phyloP scores from a whole-genome alignment of 2,329 filamentous ascomycete species.

The Pseudogymnoascus sp. region DNA sequence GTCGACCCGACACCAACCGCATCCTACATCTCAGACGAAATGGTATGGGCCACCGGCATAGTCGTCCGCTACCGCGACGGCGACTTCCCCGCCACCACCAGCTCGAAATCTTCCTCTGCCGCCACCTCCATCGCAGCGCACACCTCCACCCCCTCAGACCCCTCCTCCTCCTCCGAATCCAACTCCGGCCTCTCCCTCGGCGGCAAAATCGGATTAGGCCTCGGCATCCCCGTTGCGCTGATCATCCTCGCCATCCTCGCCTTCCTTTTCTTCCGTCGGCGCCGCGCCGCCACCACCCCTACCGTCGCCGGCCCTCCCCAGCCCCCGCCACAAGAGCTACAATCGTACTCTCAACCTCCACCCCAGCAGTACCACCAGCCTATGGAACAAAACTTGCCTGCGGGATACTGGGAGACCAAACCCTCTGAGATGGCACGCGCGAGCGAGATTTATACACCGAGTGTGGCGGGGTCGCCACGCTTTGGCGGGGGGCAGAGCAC shows the following conservation, averaged over 20 bases:
- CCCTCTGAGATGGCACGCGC: neutral
- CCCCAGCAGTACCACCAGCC: neutral
- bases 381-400: neutral
- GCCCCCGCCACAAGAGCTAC: neutral
- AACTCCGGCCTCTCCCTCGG: constrained; percentile 18
- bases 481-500: neutral
- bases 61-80: neutral
- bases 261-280: constrained; percentile 28
- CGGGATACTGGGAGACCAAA: neutral
- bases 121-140: neutral
- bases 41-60: neutral
- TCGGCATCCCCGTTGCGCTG: constrained; percentile 26
- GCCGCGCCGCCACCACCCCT: constrained; percentile 9
- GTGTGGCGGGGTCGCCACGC: neutral
- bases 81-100: neutral
- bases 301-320: neutral
- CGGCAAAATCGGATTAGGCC: constrained; percentile 25
- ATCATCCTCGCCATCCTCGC: constrained; percentile 21
- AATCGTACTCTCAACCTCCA: neutral
- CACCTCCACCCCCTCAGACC: neutral
- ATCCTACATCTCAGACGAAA: neutral
- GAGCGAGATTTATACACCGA: neutral
- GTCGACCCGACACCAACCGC: neutral
- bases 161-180: neutral
- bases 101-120: neutral